A percentile compares a stretch with the other conserved stretches of the same genome.
Evolutionary conservation across 2,329 filamentous ascomycete species (phyloP).

Genomic region (Cladosporium sp.): DNA sequence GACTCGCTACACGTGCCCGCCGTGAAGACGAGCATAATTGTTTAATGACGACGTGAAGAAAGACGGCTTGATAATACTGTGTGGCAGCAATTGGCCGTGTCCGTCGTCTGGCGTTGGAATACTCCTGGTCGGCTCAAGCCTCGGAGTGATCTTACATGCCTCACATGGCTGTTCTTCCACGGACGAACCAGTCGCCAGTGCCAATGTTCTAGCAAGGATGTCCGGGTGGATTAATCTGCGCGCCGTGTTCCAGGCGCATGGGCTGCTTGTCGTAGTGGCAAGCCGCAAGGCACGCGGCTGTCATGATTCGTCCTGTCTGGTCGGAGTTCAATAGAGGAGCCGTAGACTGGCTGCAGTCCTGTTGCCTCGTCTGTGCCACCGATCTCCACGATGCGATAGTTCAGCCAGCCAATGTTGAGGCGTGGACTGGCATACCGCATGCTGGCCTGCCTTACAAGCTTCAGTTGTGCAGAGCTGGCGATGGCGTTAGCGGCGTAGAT

Average conservation of each 20-base stretch:
- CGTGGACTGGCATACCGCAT: background rate
- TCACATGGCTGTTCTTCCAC: background rate
- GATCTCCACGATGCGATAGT: background rate
- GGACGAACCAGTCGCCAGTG: background rate
- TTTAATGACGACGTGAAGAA: background rate
- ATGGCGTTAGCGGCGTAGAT: background rate
- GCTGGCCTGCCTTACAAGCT: background rate
- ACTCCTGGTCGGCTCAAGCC: background rate
- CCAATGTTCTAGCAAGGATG: background rate
- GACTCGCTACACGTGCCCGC: background rate
- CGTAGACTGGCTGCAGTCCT: background rate
- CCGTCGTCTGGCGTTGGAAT: background rate
- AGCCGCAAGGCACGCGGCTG: background rate
- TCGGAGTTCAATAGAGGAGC: conserved; percentile 1
- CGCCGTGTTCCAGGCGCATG: background rate
- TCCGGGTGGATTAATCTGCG: background rate
- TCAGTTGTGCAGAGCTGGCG: background rate
- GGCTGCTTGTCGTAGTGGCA: background rate
- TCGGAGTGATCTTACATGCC: background rate
- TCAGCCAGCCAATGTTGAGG: background rate
- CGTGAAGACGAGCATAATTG: background rate
- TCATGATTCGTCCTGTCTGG: background rate
- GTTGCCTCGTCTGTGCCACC: background rate
- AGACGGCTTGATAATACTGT: background rate
- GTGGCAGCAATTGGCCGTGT: background rate